phyloP scores from a whole-genome alignment of 2,329 filamentous ascomycete species.

The Aspergillus sp. region DNA sequence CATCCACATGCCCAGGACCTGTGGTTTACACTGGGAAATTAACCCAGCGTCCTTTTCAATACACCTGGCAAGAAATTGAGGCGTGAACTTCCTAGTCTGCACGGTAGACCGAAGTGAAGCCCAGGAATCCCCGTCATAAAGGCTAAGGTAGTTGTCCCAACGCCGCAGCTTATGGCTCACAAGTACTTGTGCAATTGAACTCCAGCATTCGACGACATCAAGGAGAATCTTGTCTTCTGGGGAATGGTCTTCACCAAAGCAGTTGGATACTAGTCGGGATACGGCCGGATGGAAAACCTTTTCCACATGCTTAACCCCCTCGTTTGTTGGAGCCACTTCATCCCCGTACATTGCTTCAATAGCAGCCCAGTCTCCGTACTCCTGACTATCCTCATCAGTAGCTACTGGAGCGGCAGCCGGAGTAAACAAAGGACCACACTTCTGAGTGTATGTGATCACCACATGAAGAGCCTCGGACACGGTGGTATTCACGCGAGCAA shows the following conservation, averaged over 20 bases:
- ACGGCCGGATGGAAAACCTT: conserved; percentile 42
- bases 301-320: conserved; percentile 28
- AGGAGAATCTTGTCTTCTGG: conserved; percentile 48
- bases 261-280: conserved; percentile 50
- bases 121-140: conserved; percentile 47
- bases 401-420: conserved; percentile 13
- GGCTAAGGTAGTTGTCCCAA: conserved; percentile 51
- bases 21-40: conserved; percentile 38
- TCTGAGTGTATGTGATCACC: conserved; percentile 34
- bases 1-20: conserved; percentile 48
- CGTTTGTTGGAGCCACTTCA: conserved; percentile 6
- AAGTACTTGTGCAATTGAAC: conserved; percentile 39
- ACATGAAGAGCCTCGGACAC: conserved; percentile 45
- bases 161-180: conserved; percentile 40
- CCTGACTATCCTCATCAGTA: conserved; percentile 53
- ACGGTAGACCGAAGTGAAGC: conserved; percentile 37
- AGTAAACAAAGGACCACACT: conserved; percentile 15
- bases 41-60: conserved; percentile 35
- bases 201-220: conserved; percentile 49
- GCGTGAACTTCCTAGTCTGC: conserved; percentile 41
- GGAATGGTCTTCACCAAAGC: conserved; percentile 51
- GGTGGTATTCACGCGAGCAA: conserved; percentile 36
- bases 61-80: conserved; percentile 39
- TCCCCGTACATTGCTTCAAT: conserved; percentile 40
- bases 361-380: conserved; percentile 53